Evolutionary conservation across 257 asterid species (phyloP).

Genomic region (Solanum okadae): DNA sequence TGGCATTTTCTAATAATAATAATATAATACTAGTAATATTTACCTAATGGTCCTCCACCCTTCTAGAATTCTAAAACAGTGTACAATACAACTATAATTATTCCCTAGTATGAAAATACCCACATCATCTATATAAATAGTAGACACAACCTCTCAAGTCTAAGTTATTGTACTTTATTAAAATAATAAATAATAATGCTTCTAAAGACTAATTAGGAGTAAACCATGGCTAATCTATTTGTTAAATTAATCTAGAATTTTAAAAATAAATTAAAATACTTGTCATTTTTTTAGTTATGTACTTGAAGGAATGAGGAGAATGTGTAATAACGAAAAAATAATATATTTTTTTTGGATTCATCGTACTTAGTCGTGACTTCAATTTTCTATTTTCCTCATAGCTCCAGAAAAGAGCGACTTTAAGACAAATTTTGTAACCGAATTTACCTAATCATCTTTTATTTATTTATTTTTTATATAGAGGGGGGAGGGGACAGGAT

Average conservation of each 20-base stretch:
- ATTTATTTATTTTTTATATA: too few species aligned
- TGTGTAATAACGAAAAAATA: too few species aligned
- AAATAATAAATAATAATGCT: background rate
- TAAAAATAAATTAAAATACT: background rate
- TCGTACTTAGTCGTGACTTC: too few species aligned
- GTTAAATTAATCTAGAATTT: background rate
- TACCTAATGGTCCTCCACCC: background rate
- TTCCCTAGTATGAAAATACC: background rate
- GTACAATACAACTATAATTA: background rate
- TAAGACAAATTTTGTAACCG: background rate
- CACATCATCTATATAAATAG: background rate
- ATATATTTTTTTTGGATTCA: too few species aligned
- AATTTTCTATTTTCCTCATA: too few species aligned
- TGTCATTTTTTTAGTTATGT: too few species aligned
- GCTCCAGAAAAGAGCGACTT: background rate
- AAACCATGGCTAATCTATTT: background rate
- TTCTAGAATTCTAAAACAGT: background rate
- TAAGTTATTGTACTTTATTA: background rate
- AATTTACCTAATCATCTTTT: background rate
- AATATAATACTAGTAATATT: too few species aligned
- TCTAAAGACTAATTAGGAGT: background rate
- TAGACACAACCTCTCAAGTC: background rate
- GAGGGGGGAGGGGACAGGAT: too few species aligned
- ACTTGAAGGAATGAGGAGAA: too few species aligned
- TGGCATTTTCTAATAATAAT: too few species aligned